These are phyloP conservation scores for Psophocarpus tetragonolobus DNA, from an alignment of 306 rosid species.

Conservation along the genomic window DNA sequence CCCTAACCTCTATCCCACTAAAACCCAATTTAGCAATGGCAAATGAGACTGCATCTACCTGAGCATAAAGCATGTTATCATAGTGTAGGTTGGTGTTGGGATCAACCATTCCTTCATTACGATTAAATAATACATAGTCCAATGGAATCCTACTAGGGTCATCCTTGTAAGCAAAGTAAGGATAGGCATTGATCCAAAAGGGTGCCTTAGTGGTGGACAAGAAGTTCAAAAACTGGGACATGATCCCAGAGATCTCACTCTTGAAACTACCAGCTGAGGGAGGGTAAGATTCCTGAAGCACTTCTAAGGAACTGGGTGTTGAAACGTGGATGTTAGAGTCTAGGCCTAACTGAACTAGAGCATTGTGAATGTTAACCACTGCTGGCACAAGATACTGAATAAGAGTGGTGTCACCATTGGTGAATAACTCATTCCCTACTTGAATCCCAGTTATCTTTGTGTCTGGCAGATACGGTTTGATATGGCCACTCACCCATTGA, in stretches of 20 bases:
- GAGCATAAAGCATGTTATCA: conserved; percentile 93
- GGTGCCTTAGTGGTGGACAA: conserved; percentile 76
- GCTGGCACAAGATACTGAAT: conserved; percentile 75
- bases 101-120: conserved; percentile 73
- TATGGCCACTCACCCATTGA: conserved; percentile 76
- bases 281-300: conserved; percentile 80
- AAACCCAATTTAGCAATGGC: conserved; percentile 74
- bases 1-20: conserved; percentile 70
- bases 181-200: conserved; percentile 93
- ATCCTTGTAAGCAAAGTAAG: conserved; percentile 83
- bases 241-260: conserved; percentile 52
- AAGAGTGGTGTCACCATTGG: conserved; percentile 49
- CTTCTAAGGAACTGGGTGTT: conserved; percentile 73
- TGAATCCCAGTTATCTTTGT: conserved; percentile 86
- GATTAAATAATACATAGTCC: conserved; percentile 74
- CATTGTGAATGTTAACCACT: conserved; percentile 69
- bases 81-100: conserved; percentile 75
- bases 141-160: conserved; percentile 59
- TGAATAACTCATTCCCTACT: conserved; percentile 87
- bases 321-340: conserved; percentile 67
- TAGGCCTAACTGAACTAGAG: conserved; percentile 61
- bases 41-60: conserved; percentile 81
- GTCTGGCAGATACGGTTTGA: conserved; percentile 77
- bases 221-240: conserved; percentile 64
- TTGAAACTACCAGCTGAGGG: conserved; percentile 95